Evolutionary conservation across 2,329 filamentous ascomycete genomes (phyloP).

Genomic region (Leptosphaerulina australis): DNA sequence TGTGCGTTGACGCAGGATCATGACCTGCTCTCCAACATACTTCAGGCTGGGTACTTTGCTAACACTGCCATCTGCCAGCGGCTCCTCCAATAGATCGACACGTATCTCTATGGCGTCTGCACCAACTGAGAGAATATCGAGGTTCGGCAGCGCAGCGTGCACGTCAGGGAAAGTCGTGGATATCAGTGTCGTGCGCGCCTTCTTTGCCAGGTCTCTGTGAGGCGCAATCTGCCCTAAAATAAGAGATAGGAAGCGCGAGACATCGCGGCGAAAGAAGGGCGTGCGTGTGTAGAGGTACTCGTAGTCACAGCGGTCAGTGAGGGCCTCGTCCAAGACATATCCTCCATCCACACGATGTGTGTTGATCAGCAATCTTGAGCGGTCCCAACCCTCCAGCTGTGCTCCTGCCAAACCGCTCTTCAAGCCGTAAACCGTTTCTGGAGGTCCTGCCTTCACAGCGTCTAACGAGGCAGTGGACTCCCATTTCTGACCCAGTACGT

Average conservation of each 20-base stretch:
- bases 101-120: slow-evolving; percentile 85
- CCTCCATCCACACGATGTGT: slow-evolving; percentile 74
- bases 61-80: slow-evolving; percentile 63
- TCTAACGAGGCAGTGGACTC: slow-evolving; percentile 63
- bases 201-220: slow-evolving; percentile 77
- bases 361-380: slow-evolving; percentile 72
- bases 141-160: slow-evolving; percentile 78
- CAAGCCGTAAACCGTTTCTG: slow-evolving; percentile 72
- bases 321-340: slow-evolving; percentile 64
- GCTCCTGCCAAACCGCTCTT: slow-evolving; percentile 61
- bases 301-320: slow-evolving; percentile 77
- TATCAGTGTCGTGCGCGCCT: slow-evolving; percentile 80
- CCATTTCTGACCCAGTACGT: slow-evolving; percentile 77
- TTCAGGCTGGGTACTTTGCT: slow-evolving; percentile 75
- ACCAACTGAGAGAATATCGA: slow-evolving; percentile 86
- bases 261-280: slow-evolving; percentile 74
- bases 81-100: slow-evolving; percentile 80
- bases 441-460: slow-evolving; percentile 60
- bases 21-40: slow-evolving; percentile 85
- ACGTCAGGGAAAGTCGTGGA: slow-evolving; percentile 90
- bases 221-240: slow-evolving; percentile 79
- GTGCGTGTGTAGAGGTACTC: slow-evolving; percentile 82
- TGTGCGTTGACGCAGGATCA: slow-evolving; percentile 80
- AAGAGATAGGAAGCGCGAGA: slow-evolving; percentile 79
- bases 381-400: slow-evolving; percentile 63